Evolutionary conservation across 768 basidiomycete genomes (phyloP), one percentile per base, ranked within the genome.

Genomic region (Mycena leptocephala): DNA sequence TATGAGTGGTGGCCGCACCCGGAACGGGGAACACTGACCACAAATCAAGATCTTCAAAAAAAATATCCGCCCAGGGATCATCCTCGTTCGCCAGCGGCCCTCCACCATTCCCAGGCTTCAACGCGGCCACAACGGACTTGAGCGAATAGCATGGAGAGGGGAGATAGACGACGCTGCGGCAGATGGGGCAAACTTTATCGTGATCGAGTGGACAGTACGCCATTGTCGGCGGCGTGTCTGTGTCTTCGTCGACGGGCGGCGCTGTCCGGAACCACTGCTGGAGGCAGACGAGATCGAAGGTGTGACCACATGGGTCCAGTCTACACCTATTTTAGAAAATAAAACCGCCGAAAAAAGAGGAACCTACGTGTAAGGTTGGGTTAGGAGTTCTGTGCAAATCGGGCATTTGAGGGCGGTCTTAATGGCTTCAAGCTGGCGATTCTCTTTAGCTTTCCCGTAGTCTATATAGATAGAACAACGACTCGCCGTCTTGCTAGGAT

Each of bases 261-360:
- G 13, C 24, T 10, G 61, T 62, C 26, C 62, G 39, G 18, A 68
- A 68, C 22, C 68, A 69, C 41, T 46, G 56, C 30, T 59, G 26
- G 22, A 67, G 67, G 53, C 55, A 56, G 53, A 20, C 55, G 14
- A 51, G 48, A 33, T 53, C 65, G 48, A 68, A 68, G 39, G 66
- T 56, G 35, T 55, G 35, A 11, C 51, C 51, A n/a, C 33, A 67
- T 3, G 62, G 41, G 20, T 30, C 43, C 6, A 46, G 63, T 11
- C 63, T 48, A 16, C 20, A 28, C 7, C 6, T n/a, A 48, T n/a
- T 22, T 46, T 8, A 33, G 11, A 4, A 48, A 65, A n/a, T 11
- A 2, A 32, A 30, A 22, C 16, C 18, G 32, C 30, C 14, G 22
- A 37, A n/a, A 67, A 26, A 37, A n/a, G 8, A 18, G 35, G n/a